Conservation (phyloP, 1,284 basidiomycete genomes). For the Peniophora sp. region DNA sequence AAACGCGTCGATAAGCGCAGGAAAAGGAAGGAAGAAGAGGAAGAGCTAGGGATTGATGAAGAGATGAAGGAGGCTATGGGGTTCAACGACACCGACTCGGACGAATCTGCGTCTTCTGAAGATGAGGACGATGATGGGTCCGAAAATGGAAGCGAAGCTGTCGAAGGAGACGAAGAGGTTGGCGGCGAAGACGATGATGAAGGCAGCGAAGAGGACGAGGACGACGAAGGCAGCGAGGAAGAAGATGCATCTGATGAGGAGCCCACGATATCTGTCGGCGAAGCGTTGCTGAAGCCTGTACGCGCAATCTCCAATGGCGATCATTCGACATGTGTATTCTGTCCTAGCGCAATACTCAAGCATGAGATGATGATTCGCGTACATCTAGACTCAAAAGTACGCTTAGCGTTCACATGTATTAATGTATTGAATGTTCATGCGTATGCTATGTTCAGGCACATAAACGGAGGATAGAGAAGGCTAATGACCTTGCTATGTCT, state of each 20-base stretch:
- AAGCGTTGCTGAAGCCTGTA: slow-evolving; percentile 57
- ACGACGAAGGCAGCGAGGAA: slow-evolving; percentile 17
- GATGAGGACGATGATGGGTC: slow-evolving; percentile 22
- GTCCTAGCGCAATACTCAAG: slow-evolving; percentile 71
- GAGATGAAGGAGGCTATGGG: slow-evolving; percentile 67
- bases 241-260: slow-evolving; percentile 21
- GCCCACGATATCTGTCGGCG: slow-evolving; percentile 46
- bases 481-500: slow-evolving; percentile 30
- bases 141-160: slow-evolving; percentile 11
- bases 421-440: slow-evolving; percentile 6
- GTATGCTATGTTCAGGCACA: slow-evolving; percentile 40
- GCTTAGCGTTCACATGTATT: slow-evolving; percentile 22
- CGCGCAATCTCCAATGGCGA: slow-evolving; percentile 49
- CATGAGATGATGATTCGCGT: slow-evolving; percentile 48
- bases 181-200: slow-evolving; percentile 15
- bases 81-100: slow-evolving; percentile 66
- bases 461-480: slow-evolving; percentile 45
- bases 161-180: slow-evolving; percentile 7
- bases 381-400: slow-evolving; percentile 62
- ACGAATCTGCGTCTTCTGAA: slow-evolving; percentile 44
- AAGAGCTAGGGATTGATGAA: slow-evolving; percentile 61
- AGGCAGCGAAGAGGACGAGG: slow-evolving; percentile 15
- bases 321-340: slow-evolving; percentile 57
- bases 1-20: slow-evolving; percentile 72
- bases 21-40: slow-evolving; percentile 58